A percentile compares a stretch with the other conserved stretches of the same genome.
Evolutionary conservation across 2,329 filamentous ascomycete genomes (phyloP).

Genomic region (Sclerotinia glacialis): DNA sequence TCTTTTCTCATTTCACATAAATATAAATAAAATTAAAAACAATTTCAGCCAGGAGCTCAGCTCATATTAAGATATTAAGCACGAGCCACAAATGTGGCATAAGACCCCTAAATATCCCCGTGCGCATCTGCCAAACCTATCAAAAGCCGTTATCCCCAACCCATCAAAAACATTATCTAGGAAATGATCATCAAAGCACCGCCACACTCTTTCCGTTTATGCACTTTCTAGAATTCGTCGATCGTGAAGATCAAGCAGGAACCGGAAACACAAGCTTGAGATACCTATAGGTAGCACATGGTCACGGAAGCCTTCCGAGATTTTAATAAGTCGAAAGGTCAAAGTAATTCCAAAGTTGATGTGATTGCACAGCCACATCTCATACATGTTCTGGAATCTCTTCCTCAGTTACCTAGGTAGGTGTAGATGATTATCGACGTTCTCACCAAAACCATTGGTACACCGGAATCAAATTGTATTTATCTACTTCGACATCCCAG

Average conservation of each 20-base stretch:
- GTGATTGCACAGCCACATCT: background rate
- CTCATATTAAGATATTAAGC: background rate
- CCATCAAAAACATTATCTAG: background rate
- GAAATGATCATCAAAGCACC: background rate
- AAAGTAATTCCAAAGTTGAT: background rate
- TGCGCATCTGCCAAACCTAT: too few species aligned
- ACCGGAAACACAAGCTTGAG: background rate
- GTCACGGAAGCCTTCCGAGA: too few species aligned
- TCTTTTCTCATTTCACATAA: background rate
- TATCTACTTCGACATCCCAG: background rate
- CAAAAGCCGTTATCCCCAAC: too few species aligned
- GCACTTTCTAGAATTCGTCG: background rate
- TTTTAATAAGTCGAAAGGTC: too few species aligned
- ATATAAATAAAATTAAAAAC: background rate
- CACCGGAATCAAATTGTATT: background rate
- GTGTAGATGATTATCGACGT: constrained; percentile 3
- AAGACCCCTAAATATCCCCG: background rate
- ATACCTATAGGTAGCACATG: too few species aligned
- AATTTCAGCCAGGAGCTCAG: constrained; percentile 8
- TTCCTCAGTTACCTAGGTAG: background rate
- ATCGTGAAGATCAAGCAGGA: constrained; percentile 3
- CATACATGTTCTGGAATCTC: background rate
- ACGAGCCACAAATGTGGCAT: background rate
- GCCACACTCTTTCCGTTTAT: background rate
- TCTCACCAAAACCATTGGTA: background rate